A percentile compares a stretch with the other conserved stretches of the same genome.
Conservation (phyloP, 2,329 filamentous ascomycete species). For the Chaetoscypha palmicola region DNA sequence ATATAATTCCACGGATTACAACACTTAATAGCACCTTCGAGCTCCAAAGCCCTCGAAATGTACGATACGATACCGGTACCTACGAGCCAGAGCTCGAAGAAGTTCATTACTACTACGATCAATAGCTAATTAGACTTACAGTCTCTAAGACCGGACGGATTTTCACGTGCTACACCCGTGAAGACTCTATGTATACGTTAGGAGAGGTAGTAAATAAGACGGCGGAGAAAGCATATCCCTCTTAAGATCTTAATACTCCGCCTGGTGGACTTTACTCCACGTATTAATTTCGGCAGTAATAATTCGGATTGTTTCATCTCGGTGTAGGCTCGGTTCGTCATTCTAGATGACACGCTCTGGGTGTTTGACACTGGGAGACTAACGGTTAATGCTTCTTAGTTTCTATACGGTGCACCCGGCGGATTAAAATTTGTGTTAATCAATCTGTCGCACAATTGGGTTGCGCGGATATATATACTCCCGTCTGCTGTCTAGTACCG, state of each 20-base stretch:
- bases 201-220: slow-evolving; percentile 41
- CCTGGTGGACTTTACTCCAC: slow-evolving; percentile 16
- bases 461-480: slow-evolving; percentile 35
- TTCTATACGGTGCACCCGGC: slow-evolving; percentile 37
- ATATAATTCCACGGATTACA: too few relatives aligned
- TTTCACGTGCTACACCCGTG: slow-evolving; percentile 41
- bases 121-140: slow-evolving; percentile 41
- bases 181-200: slow-evolving; percentile 39
- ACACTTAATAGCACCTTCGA: slow-evolving; percentile 10
- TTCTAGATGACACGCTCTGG: slow-evolving; percentile 39
- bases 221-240: slow-evolving; percentile 40
- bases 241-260: slow-evolving; percentile 33
- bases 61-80: slow-evolving; percentile 40
- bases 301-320: slow-evolving; percentile 36
- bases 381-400: slow-evolving; percentile 34
- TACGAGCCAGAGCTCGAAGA: slow-evolving; percentile 42
- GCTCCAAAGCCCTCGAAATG: slow-evolving; percentile 11
- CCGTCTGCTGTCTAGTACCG: slow-evolving; percentile 37
- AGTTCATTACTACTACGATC: slow-evolving; percentile 41
- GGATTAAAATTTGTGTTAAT: slow-evolving; percentile 40
- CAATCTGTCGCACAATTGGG: slow-evolving; percentile 33
- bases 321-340: slow-evolving; percentile 40
- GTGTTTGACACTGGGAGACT: slow-evolving; percentile 39
- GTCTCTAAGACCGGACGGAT: slow-evolving; percentile 37
- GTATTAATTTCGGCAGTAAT: slow-evolving; percentile 37